phyloP scores from a whole-genome alignment of 2,329 filamentous ascomycete species.

The Laburnicola sp. region DNA sequence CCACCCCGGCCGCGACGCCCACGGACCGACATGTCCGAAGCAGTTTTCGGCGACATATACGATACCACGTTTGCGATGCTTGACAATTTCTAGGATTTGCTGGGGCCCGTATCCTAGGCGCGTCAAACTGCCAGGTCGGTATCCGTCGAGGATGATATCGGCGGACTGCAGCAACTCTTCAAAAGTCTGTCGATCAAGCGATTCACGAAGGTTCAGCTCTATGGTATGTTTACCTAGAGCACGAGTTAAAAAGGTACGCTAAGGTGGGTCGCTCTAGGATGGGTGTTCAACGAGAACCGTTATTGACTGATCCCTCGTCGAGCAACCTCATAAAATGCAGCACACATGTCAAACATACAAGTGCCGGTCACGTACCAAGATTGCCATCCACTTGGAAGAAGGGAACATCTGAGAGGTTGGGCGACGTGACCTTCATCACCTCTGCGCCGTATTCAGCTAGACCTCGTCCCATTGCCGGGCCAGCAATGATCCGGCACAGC shows the following conservation, averaged over 20 bases:
- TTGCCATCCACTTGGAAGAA: constrained; percentile 75
- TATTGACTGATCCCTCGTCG: too few relatives aligned
- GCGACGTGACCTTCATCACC: constrained; percentile 71
- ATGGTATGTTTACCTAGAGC: constrained; percentile 65
- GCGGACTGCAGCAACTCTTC: constrained; percentile 63
- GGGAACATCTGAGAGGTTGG: constrained; percentile 68
- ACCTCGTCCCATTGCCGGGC: constrained; percentile 70
- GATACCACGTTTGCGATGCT: constrained; percentile 62
- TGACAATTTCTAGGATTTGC: constrained; percentile 57
- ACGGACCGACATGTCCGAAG: constrained; percentile 67
- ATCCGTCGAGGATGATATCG: constrained; percentile 70
- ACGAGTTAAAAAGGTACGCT: too few relatives aligned
- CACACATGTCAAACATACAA: too few relatives aligned
- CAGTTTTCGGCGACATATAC: constrained; percentile 73
- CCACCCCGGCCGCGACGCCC: constrained; percentile 68
- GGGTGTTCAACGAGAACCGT: too few relatives aligned
- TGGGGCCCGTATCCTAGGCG: constrained; percentile 65
- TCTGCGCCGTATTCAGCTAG: constrained; percentile 76
- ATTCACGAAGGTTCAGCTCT: constrained; percentile 64
- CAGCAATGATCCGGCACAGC: constrained; percentile 74
- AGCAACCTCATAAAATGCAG: too few relatives aligned
- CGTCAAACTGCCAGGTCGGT: constrained; percentile 67
- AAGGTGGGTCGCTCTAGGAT: too few relatives aligned
- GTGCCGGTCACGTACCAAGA: constrained; percentile 24
- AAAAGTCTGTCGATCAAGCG: constrained; percentile 58